Conservation (phyloP, 345 rosid species). For the Geranium brycei region DNA sequence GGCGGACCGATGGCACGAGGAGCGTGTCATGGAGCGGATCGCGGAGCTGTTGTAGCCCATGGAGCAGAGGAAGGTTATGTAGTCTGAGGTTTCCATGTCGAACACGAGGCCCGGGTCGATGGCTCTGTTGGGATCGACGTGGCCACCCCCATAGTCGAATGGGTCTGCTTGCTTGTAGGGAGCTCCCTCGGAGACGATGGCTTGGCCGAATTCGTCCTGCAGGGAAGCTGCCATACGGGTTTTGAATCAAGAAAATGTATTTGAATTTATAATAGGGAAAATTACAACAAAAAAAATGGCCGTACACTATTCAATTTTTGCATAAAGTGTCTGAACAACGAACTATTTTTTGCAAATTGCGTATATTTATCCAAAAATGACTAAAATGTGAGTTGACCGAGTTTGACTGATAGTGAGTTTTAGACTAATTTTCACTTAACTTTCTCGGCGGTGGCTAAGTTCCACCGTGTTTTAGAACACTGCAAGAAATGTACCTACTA, state of each 20-base stretch:
- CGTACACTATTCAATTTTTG: no score
- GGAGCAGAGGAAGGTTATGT: conserved; percentile 40
- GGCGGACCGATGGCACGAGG: conserved; percentile 34
- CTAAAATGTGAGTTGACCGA: no score
- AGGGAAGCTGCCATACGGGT: conserved; percentile 25
- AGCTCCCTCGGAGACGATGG: conserved; percentile 35
- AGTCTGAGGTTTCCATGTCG: conserved; percentile 33
- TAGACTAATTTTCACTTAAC: no score
- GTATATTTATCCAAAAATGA: no score
- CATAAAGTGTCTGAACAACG: no score
- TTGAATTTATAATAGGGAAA: no score
- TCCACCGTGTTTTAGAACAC: no score
- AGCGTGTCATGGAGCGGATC: conserved; percentile 32
- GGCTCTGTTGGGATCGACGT: conserved; percentile 42
- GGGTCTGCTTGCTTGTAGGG: conserved; percentile 51
- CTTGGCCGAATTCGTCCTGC: conserved; percentile 33
- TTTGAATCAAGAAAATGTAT: not conserved
- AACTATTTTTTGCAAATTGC: no score
- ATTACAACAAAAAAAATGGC: no score
- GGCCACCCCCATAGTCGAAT: conserved; percentile 58
- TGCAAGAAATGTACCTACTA: no score
- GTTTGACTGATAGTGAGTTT: no score
- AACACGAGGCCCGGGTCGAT: conserved; percentile 48
- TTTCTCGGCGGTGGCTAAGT: no score
- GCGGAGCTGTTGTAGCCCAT: conserved; percentile 42